Conservation (phyloP, 106 monocot genomes). For the Dendrobium catenatum region DNA sequence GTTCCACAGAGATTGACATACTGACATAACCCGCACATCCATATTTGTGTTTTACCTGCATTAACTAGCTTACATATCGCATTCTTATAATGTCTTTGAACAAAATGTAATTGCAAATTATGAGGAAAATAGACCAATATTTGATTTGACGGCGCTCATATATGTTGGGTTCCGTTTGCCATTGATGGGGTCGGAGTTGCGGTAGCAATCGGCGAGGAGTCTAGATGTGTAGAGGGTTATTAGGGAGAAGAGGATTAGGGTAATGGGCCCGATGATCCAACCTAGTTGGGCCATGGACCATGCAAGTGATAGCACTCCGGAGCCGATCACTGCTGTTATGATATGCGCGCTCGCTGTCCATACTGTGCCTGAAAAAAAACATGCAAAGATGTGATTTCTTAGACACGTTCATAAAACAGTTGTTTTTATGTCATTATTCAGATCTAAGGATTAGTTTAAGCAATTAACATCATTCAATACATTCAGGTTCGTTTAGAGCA, state of each 20-base stretch:
- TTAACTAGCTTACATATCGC: neutral
- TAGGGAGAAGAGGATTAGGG: conserved; percentile 11
- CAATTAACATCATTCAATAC: neutral
- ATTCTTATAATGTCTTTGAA: conserved; percentile 7
- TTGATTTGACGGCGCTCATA: conserved; percentile 18
- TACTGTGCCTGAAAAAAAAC: conserved; percentile 31
- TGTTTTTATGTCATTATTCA: neutral
- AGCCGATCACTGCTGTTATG: conserved; percentile 69
- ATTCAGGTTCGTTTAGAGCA: neutral
- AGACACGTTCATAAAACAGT: neutral
- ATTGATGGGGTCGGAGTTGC: conserved; percentile 8
- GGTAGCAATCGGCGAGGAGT: conserved; percentile 26
- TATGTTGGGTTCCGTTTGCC: conserved; percentile 23
- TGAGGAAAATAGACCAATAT: neutral
- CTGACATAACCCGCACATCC: conserved; percentile 49
- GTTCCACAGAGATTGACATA: conserved; percentile 63
- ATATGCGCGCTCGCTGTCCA: conserved; percentile 76
- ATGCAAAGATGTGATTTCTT: neutral
- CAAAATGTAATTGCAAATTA: no score
- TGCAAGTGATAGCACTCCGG: conserved; percentile 32
- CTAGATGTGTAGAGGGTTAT: conserved; percentile 20
- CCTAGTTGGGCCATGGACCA: conserved; percentile 27
- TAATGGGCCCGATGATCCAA: conserved; percentile 12
- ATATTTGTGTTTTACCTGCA: conserved; percentile 8
- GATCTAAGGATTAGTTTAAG: no score